phyloP scores from a whole-genome alignment of 1,284 basidiomycete species.

The Moesziomyces sp. region DNA sequence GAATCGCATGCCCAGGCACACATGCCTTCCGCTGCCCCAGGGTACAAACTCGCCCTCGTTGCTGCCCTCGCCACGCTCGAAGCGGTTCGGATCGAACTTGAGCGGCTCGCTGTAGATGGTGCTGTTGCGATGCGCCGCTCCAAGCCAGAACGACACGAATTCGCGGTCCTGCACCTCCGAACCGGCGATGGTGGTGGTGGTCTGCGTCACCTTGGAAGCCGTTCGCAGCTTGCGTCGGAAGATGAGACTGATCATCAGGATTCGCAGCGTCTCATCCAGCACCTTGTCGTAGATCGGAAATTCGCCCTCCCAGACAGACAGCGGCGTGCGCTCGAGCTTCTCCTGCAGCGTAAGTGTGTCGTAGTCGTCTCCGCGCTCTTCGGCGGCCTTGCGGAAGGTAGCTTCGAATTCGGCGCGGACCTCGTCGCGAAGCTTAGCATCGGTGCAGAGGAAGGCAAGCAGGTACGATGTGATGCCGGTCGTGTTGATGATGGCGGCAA shows the following conservation, averaged over 20 bases:
- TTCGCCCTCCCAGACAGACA: slow-evolving; percentile 35
- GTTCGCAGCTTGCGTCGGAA: slow-evolving; percentile 39
- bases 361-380: slow-evolving; percentile 37
- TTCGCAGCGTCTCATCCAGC: slow-evolving; percentile 49
- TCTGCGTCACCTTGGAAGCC: slow-evolving; percentile 24
- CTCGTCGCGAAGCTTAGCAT: slow-evolving; percentile 12
- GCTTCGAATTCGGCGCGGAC: slow-evolving; percentile 35
- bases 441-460: slow-evolving; percentile 28
- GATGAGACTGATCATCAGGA: slow-evolving; percentile 37
- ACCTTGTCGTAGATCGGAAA: slow-evolving; percentile 32
- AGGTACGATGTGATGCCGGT: slow-evolving; percentile 40
- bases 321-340: slow-evolving; percentile 27
- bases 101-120: slow-evolving; percentile 42
- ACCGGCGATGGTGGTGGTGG: slow-evolving; percentile 13
- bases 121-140: slow-evolving; percentile 35
- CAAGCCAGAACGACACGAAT: slow-evolving; percentile 46
- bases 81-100: slow-evolving; percentile 47
- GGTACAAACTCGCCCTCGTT: slow-evolving; percentile 45
- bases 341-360: slow-evolving; percentile 26
- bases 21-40: slow-evolving; percentile 50
- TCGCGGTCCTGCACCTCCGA: slow-evolving; percentile 30
- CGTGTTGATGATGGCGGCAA: slow-evolving; percentile 58
- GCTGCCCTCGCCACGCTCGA: slow-evolving; percentile 36
- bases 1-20: slow-evolving; percentile 51
- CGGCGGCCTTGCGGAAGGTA: slow-evolving; percentile 26